phyloP scores from a whole-genome alignment of 257 asterid genomes.

The Nicotiana sylvestris region DNA sequence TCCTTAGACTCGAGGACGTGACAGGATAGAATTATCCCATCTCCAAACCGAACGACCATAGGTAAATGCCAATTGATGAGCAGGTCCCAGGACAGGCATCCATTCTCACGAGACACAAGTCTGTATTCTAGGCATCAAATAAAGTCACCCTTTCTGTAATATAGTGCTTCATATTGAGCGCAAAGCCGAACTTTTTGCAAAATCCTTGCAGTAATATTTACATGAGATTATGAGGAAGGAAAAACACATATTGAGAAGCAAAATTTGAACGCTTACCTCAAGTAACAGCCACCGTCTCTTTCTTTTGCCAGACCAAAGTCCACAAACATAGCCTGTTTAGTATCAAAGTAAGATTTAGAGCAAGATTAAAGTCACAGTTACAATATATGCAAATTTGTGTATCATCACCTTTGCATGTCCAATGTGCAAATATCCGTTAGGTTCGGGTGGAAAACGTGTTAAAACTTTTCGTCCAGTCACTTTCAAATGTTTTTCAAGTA shows the following conservation, averaged over 20 bases:
- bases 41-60: not conserved
- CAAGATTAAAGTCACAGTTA: conserved; percentile 7
- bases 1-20: not conserved
- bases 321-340: conserved; percentile 93
- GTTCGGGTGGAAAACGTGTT: conserved; percentile 99
- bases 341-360: not conserved
- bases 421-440: conserved; percentile 92
- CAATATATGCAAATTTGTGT: conserved; percentile 5
- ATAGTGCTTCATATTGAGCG: not conserved
- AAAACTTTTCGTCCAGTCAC: conserved; percentile 66
- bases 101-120: not conserved
- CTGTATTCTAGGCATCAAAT: not conserved
- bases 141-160: not conserved
- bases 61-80: not conserved
- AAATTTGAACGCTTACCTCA: conserved; percentile 52
- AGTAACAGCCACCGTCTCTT: conserved; percentile 88
- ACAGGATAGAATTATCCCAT: not conserved
- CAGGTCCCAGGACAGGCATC: not conserved
- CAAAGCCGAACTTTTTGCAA: not conserved
- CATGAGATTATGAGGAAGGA: not conserved
- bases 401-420: conserved; percentile 91
- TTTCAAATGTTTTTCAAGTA: conserved; percentile 77
- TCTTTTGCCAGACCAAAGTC: conserved; percentile 97
- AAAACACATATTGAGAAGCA: not conserved
- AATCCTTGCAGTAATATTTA: not conserved